A percentile compares a stretch with the other conserved stretches of the same genome.
Conservation (phyloP, 2,329 filamentous ascomycete genomes). For the Phialocephala subalpina region DNA sequence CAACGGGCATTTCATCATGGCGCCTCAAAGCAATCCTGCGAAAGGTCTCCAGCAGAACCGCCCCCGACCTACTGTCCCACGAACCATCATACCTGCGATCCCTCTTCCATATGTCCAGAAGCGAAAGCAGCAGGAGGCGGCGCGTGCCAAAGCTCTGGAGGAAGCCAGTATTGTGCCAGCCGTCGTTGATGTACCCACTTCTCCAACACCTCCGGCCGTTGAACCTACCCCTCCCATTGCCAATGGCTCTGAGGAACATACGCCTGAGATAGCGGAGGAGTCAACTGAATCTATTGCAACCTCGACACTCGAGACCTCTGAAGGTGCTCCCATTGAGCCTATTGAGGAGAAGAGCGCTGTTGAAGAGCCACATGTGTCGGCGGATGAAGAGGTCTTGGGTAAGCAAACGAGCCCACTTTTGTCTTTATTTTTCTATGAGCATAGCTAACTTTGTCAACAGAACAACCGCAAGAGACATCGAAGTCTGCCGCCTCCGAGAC, state of each 20-base stretch:
- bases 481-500: constrained; percentile 36
- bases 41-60: constrained; percentile 43
- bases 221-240: constrained; percentile 23
- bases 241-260: constrained; percentile 29
- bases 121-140: constrained; percentile 39
- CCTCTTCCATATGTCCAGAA: constrained; percentile 45
- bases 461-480: constrained; percentile 31
- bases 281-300: constrained; percentile 16
- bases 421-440: not conserved
- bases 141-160: constrained; percentile 36
- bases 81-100: constrained; percentile 43
- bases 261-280: constrained; percentile 23
- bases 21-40: constrained; percentile 37
- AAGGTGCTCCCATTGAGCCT: not conserved
- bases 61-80: constrained; percentile 36
- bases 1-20: constrained; percentile 35
- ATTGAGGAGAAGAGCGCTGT: constrained; percentile 20
- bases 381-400: constrained; percentile 32
- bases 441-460: constrained; percentile 21
- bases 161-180: constrained; percentile 22
- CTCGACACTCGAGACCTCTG: constrained; percentile 18
- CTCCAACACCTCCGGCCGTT: constrained; percentile 25
- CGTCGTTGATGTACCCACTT: constrained; percentile 22
- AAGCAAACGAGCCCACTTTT: constrained; percentile 23
- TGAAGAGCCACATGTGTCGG: constrained; percentile 27